These are phyloP conservation scores for Mycena amicta DNA, from an alignment of 768 basidiomycete species.

Conservation along the genomic window DNA sequence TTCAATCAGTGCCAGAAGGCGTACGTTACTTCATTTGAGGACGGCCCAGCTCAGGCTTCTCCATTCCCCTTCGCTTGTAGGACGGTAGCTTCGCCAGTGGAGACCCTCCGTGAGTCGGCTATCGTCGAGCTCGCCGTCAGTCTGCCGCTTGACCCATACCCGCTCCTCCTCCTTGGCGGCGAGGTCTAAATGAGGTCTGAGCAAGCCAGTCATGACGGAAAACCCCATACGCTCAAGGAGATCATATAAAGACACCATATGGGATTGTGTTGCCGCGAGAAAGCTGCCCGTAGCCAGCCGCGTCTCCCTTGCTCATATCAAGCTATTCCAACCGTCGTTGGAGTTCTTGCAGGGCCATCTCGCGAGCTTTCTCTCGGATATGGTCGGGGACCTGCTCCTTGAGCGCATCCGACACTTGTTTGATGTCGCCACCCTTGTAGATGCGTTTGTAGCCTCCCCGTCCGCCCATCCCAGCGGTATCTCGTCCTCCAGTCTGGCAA, in stretches of 20 bases:
- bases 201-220: not conserved
- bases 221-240: conserved; percentile 60
- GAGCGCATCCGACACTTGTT: conserved; percentile 58
- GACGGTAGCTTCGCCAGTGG: conserved; percentile 70
- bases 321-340: conserved; percentile 63
- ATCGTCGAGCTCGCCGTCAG: conserved; percentile 71
- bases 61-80: conserved; percentile 71
- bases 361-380: conserved; percentile 61
- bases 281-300: conserved; percentile 57
- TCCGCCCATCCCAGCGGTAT: conserved; percentile 68
- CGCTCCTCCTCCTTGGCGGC: conserved; percentile 71
- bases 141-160: conserved; percentile 72
- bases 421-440: conserved; percentile 64
- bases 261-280: conserved; percentile 56
- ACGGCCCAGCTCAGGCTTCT: conserved; percentile 66
- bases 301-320: conserved; percentile 58
- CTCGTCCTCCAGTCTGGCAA: conserved; percentile 60
- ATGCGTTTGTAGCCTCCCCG: conserved; percentile 69
- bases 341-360: conserved; percentile 68
- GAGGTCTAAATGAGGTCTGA: conserved; percentile 46
- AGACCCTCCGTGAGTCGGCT: conserved; percentile 66
- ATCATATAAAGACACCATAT: conserved; percentile 61
- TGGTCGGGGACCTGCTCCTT: conserved; percentile 64
- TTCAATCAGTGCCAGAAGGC: not conserved
- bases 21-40: conserved; percentile 63